These are phyloP conservation scores for Capronia americana DNA, from an alignment of 2,329 filamentous ascomycete genomes.

Conservation along the genomic window DNA sequence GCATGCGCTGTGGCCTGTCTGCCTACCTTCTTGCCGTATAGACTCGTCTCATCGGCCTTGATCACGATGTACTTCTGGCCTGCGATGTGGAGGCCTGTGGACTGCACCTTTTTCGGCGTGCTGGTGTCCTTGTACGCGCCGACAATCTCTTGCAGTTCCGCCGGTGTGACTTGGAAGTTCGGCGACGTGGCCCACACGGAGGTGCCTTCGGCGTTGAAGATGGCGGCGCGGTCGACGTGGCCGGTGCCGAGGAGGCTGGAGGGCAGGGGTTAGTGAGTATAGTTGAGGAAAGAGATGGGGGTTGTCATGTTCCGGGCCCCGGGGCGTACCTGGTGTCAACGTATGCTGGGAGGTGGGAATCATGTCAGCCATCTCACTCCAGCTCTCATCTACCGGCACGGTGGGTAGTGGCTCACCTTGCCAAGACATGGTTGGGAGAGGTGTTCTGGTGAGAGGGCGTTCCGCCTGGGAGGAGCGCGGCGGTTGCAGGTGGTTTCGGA, in stretches of 20 bases:
- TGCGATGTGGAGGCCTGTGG: constrained; percentile 75
- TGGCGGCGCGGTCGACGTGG: constrained; percentile 82
- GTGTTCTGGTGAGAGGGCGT: constrained; percentile 3
- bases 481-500: neutral
- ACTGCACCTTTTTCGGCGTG: constrained; percentile 70
- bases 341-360: constrained; percentile 31
- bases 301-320: neutral
- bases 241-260: constrained; percentile 77
- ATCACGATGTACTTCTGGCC: constrained; percentile 80
- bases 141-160: constrained; percentile 63
- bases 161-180: constrained; percentile 71
- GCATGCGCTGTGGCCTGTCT: neutral
- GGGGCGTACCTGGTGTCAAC: constrained; percentile 37
- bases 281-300: neutral
- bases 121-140: constrained; percentile 58
- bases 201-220: constrained; percentile 80
- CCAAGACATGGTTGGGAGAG: constrained; percentile 38
- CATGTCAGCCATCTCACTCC: neutral
- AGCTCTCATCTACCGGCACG: neutral
- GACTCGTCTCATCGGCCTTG: constrained; percentile 75
- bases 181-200: constrained; percentile 76
- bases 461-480: neutral
- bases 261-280: constrained; percentile 9
- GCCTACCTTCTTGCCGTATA: constrained; percentile 85
- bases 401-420: constrained; percentile 32